These are phyloP conservation scores for Diaporthe destruens DNA, from an alignment of 2,329 filamentous ascomycete genomes.

Conservation along the genomic window DNA sequence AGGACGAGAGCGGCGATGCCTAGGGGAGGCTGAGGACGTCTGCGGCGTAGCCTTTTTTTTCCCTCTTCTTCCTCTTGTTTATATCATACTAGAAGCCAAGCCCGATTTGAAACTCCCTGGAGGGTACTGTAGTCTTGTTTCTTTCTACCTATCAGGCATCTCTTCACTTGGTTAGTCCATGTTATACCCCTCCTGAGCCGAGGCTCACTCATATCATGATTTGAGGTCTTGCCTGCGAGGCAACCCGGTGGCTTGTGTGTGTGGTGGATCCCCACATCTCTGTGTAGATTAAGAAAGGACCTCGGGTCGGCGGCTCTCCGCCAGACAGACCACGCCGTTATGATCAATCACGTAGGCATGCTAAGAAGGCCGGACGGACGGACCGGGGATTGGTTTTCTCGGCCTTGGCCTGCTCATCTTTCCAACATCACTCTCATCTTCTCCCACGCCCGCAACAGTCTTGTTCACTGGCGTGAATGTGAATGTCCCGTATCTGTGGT, in stretches of 20 bases:
- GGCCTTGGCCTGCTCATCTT: slow-evolving; percentile 3
- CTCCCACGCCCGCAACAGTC: background rate
- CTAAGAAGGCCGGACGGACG: background rate
- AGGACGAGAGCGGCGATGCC: slow-evolving; percentile 38
- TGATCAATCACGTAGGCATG: slow-evolving; percentile 24
- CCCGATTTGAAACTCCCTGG: background rate
- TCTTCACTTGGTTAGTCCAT: background rate
- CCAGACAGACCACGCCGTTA: slow-evolving; percentile 27
- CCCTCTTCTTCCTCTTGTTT: background rate
- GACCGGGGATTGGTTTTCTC: background rate
- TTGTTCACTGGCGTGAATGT: background rate
- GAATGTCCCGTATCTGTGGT: background rate
- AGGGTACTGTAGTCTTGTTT: background rate
- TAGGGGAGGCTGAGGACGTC: background rate
- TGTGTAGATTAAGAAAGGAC: slow-evolving; percentile 12
- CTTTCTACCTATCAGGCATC: background rate
- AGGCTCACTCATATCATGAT: background rate
- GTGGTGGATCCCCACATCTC: background rate
- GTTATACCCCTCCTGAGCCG: slow-evolving; percentile 4
- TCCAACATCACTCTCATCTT: slow-evolving; percentile 2
- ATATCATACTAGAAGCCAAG: background rate
- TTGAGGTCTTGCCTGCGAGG: background rate
- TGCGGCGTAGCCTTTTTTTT: background rate
- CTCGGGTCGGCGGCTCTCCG: background rate
- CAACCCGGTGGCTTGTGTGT: background rate